These are phyloP conservation scores for Kodamaea derodonti DNA, from an alignment of 1,139 yeast genomes.

Conservation along the genomic window DNA sequence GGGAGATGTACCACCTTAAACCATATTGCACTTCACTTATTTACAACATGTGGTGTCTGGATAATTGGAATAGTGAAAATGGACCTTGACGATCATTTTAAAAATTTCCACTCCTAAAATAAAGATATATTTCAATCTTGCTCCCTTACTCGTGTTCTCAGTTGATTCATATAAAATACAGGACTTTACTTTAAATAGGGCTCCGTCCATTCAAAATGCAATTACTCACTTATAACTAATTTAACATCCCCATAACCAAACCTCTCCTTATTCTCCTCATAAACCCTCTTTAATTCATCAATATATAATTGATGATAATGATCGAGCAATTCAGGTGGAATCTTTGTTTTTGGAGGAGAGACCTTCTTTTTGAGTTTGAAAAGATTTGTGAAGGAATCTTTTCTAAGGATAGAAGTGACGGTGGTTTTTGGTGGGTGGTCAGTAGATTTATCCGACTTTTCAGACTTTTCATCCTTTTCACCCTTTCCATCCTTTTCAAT, in stretches of 20 bases:
- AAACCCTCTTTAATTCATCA: slow-evolving; percentile 61
- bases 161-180: no score
- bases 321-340: slow-evolving; percentile 50
- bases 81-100: no score
- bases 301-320: slow-evolving; percentile 71
- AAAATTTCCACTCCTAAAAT: no score
- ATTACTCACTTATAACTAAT: slow-evolving; percentile 47
- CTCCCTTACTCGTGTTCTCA: no score
- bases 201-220: no score
- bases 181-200: no score
- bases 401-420: slow-evolving; percentile 6
- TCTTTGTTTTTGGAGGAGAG: slow-evolving; percentile 21
- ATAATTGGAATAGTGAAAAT: no score
- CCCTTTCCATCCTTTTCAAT: no score
- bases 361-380: slow-evolving; percentile 18
- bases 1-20: no score
- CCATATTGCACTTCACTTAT: no score
- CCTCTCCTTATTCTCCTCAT: slow-evolving; percentile 62
- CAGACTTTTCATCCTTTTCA: slow-evolving; percentile 9
- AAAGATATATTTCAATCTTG: no score
- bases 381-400: slow-evolving; percentile 22
- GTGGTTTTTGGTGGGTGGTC: slow-evolving; percentile 1
- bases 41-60: no score
- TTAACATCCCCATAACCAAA: slow-evolving; percentile 51
- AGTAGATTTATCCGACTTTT: slow-evolving; percentile 5